A percentile compares a stretch with the other conserved stretches of the same genome.
Evolutionary conservation across 768 basidiomycete species (phyloP).

Genomic region (Podaxis rugospora): DNA sequence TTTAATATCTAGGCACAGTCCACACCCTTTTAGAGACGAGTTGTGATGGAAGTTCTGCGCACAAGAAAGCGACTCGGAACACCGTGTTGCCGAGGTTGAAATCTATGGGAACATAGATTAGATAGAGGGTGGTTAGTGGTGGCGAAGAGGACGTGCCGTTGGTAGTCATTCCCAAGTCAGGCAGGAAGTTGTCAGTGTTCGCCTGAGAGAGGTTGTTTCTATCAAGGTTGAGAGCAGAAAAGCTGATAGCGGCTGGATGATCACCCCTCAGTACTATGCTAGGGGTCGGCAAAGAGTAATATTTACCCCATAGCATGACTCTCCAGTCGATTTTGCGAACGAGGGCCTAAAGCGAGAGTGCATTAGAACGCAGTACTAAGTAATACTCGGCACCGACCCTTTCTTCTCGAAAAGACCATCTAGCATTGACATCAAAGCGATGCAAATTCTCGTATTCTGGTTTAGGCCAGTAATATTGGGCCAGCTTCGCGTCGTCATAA

Average conservation of each 20-base stretch:
- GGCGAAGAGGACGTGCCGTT: conserved; percentile 24
- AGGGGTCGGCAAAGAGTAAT: not conserved
- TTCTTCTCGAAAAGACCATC: conserved; percentile 61
- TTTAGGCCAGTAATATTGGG: conserved; percentile 45
- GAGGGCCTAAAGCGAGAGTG: conserved; percentile 28
- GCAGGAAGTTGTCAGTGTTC: conserved; percentile 54
- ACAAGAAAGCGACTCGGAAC: conserved; percentile 46
- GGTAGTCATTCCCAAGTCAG: conserved; percentile 49
- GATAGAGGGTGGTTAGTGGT: not conserved
- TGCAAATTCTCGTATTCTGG: conserved; percentile 50
- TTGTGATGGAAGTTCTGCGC: conserved; percentile 60
- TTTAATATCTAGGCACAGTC: not conserved
- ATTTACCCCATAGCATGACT: conserved; percentile 45
- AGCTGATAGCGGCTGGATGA: conserved; percentile 41
- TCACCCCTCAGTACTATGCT: not conserved
- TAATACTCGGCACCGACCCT: conserved; percentile 22
- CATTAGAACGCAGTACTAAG: not conserved
- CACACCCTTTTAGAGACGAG: conserved; percentile 54
- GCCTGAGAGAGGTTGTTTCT: conserved; percentile 52
- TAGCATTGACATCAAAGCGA: conserved; percentile 40
- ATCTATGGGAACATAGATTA: conserved; percentile 25
- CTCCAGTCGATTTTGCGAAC: conserved; percentile 58
- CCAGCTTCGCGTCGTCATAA: conserved; percentile 46
- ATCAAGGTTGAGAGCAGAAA: conserved; percentile 53
- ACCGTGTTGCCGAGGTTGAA: conserved; percentile 55